Percentiles rank a stretch among this genome's conserved stretches.
Conservation (phyloP, 768 basidiomycete genomes). For the Trichaptum fuscoviolaceum region DNA sequence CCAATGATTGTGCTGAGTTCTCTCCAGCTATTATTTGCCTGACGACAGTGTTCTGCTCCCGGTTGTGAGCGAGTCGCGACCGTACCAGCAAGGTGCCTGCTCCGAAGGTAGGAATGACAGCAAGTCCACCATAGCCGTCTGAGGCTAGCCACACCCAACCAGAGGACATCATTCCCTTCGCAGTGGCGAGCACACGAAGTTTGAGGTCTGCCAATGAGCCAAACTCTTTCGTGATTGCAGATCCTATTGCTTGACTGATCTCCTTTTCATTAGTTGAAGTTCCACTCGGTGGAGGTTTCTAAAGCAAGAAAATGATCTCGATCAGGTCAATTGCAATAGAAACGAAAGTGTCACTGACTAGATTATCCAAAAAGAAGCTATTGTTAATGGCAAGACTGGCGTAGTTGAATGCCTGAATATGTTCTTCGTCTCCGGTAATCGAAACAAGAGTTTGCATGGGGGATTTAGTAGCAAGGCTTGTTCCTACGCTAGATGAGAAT, state of each 20-base stretch:
- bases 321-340: background rate
- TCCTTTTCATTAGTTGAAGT: conserved; percentile 30
- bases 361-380: conserved; percentile 82
- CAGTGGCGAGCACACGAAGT: conserved; percentile 71
- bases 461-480: conserved; percentile 46
- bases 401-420: conserved; percentile 80
- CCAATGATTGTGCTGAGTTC: conserved; percentile 5
- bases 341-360: conserved; percentile 49
- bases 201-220: conserved; percentile 66
- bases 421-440: conserved; percentile 51
- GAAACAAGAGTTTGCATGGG: conserved; percentile 71
- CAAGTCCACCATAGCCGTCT: conserved; percentile 55
- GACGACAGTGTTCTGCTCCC: conserved; percentile 21
- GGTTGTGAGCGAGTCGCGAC: conserved; percentile 32
- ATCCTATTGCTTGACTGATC: conserved; percentile 29
- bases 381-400: conserved; percentile 93
- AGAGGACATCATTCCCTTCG: conserved; percentile 67
- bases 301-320: conserved; percentile 11
- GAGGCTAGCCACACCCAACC: conserved; percentile 89
- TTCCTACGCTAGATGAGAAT: conserved; percentile 33
- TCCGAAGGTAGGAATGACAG: conserved; percentile 81
- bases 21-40: background rate
- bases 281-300: conserved; percentile 39
- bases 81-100: conserved; percentile 82
- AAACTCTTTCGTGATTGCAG: conserved; percentile 43